Base-by-base conservation (phyloP, 495 filamentous ascomycete species). In the Platismatia glauca region DNA sequence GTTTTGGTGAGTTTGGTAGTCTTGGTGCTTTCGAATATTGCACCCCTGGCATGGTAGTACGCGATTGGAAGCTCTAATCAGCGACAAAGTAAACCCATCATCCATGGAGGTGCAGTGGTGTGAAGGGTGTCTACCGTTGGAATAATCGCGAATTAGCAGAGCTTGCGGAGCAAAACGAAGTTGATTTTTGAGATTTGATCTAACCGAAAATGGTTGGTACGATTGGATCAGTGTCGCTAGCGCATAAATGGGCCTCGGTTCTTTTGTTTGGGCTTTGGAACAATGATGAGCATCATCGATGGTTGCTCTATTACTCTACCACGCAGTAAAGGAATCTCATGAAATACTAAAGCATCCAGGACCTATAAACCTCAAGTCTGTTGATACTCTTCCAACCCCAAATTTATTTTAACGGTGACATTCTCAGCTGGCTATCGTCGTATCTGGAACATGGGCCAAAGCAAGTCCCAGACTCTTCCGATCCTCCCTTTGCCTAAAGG, bases 401-500 rank as follows among this genome's bases (percentile, higher is more conserved):
- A 15, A 2, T 13, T n/a, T 37, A n/a, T 2, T 31, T 15, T 11
- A 18, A 58, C 13, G 20, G 22, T 2, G 13, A 53, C 6, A n/a
- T 6, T 7, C 15, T 33, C 50, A 53, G 16, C 50, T 29, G 13
- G 37, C 35, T 15, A 20, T 56, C 0, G 9, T 4, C n/a, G n/a
- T 27, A 4, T 27, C 7, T 39, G 16, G 29, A 63, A 38, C 8
- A 73, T 72, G 67, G 64, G 46, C 46, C 75, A 75, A 62, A 72
- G 69, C 61, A 78, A 74, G 68, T 71, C 77, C 8, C 75, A 74
- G 57, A 82, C 80, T 63, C 76, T 95, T 29, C 87, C 90, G 48
- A 73, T 96, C 64, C 85, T 96, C 58, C 86, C 88, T 27, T 80
- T 95, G 33, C 81, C 89, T 24, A 84, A 85, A 63, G 84, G 84